These are phyloP conservation scores for Trichoderma virens DNA, from an alignment of 495 filamentous ascomycete species.

Conservation along the genomic window DNA sequence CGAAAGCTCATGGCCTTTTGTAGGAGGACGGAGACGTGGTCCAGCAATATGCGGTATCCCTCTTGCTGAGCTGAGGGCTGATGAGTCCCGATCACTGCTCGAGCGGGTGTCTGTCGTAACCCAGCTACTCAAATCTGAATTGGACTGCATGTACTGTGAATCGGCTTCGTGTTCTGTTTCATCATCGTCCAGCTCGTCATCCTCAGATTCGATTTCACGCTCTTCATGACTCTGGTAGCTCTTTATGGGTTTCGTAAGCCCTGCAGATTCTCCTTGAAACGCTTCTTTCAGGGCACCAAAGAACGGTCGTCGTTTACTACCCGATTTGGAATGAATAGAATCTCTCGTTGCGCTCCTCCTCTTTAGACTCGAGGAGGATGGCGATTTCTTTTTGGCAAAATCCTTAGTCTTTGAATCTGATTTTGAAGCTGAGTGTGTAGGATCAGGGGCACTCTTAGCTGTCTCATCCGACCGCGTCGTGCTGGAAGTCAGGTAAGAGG, in stretches of 20 bases:
- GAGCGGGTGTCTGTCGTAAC: not conserved
- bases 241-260: slow-evolving; percentile 30
- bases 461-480: slow-evolving; percentile 6
- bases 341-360: slow-evolving; percentile 41
- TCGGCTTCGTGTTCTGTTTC: not conserved
- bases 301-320: slow-evolving; percentile 29
- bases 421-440: not conserved
- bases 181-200: slow-evolving; percentile 22
- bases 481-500: not conserved
- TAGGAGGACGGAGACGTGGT: slow-evolving; percentile 51
- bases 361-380: slow-evolving; percentile 30
- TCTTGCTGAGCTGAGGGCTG: not conserved
- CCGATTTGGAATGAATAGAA: slow-evolving; percentile 30
- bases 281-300: slow-evolving; percentile 46
- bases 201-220: slow-evolving; percentile 21
- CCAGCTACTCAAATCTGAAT: slow-evolving; percentile 4
- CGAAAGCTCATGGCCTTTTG: slow-evolving; percentile 59
- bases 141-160: slow-evolving; percentile 2
- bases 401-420: slow-evolving; percentile 12
- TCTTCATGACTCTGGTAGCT: slow-evolving; percentile 37
- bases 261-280: slow-evolving; percentile 47
- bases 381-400: slow-evolving; percentile 19
- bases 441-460: not conserved
- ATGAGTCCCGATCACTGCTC: not conserved
- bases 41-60: slow-evolving; percentile 15